Base-by-base conservation (phyloP, 768 basidiomycete genomes). In the Serendipita sp. region DNA sequence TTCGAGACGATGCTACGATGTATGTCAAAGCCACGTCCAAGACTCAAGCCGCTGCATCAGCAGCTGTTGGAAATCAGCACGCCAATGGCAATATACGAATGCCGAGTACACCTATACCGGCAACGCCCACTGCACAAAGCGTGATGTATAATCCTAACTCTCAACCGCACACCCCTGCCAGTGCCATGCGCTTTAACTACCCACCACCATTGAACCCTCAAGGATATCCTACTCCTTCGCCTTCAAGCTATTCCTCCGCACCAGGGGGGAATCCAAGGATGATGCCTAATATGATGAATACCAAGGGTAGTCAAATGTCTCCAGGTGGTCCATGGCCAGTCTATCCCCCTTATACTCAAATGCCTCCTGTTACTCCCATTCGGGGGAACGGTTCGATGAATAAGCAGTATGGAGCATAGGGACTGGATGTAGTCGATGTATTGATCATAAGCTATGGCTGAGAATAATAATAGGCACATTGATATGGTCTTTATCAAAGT, bases 1-100 rank as follows among this genome's bases (percentile, higher is more conserved):
- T 90, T 15, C 82, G 84, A 16, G 88, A 90, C 71, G 83, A 91
- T 70, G 79, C 81, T 2, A 91, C 88, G 1, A 74, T 89, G 50
- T 84, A 83, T 73, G 78, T 88, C 66, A 79, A 79, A 66, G 72
- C 74, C 2, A 70, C 72, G 16, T 70, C 67, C 43, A 64, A 65
- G 4, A 50, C 66, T 31, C 52, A 40, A 2, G 48, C 60, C 13
- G 27, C 66, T 23, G 50, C 55, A 16, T 43, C 65, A n/a, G 55
- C 55, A 0, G 55, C 55, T 33, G 55, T 34, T 27, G 18, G 27
- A 3, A 36, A 27, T 8, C 27, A 34, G 8, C 55, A 60, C n/a
- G n/a, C 34, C 10, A 60, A 60, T 34, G 55, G 55, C n/a, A 34
- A 23, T 37, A 23, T 34, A 8, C 55, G 55, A 27, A 37, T 60